Conservation (phyloP, 1,284 basidiomycete species). For the Veloboletus limbatus region DNA sequence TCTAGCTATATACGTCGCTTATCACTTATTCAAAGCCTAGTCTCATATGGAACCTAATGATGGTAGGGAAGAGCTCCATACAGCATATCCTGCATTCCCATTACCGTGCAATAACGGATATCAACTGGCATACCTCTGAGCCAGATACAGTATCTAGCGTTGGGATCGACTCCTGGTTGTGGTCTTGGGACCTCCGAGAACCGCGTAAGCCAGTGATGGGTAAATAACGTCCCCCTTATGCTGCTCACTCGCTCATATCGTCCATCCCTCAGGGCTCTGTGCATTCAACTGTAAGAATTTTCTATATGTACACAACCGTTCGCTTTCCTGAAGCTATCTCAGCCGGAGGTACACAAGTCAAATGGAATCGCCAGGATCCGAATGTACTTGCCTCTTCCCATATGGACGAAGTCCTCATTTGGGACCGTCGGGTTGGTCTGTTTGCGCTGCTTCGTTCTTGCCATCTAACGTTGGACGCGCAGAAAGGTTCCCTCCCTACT, state of each 20-base stretch:
- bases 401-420: slow-evolving; percentile 77
- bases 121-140: slow-evolving; percentile 91
- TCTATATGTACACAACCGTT: too few relatives aligned
- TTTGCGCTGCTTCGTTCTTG: not conserved
- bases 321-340: slow-evolving; percentile 1
- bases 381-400: slow-evolving; percentile 88
- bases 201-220: slow-evolving; percentile 67
- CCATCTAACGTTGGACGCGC: slow-evolving; percentile 8
- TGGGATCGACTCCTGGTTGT: slow-evolving; percentile 80
- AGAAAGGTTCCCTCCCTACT: slow-evolving; percentile 89
- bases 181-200: slow-evolving; percentile 83
- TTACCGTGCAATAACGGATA: slow-evolving; percentile 91
- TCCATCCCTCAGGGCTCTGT: slow-evolving; percentile 49
- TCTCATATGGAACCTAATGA: slow-evolving; percentile 90
- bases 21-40: slow-evolving; percentile 35
- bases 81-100: slow-evolving; percentile 81
- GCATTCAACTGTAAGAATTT: slow-evolving; percentile 64
- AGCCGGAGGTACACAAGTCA: slow-evolving; percentile 92
- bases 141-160: slow-evolving; percentile 75
- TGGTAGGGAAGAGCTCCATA: slow-evolving; percentile 71
- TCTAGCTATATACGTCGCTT: not conserved
- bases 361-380: slow-evolving; percentile 88
- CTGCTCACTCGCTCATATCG: slow-evolving; percentile 8
- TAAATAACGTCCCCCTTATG: slow-evolving; percentile 23
- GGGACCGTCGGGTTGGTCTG: slow-evolving; percentile 74